phyloP scores from a whole-genome alignment of 1,284 basidiomycete genomes.

The Malassezia caprae region DNA sequence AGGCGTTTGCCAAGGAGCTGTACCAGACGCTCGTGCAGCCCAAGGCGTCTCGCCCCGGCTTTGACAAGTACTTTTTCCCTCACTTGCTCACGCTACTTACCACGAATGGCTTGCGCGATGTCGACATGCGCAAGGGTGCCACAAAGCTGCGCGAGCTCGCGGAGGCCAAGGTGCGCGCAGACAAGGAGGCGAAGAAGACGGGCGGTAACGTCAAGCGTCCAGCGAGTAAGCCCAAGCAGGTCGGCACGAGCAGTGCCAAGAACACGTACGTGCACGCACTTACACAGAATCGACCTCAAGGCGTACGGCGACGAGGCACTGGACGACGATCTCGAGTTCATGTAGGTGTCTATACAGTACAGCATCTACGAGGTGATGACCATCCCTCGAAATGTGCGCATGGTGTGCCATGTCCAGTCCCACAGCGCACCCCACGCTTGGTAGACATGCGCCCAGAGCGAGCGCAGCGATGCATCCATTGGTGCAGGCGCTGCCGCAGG shows the following conservation, averaged over 20 bases:
- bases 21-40: constrained; percentile 32
- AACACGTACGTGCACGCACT: constrained; percentile 23
- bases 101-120: constrained; percentile 29
- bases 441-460: not conserved
- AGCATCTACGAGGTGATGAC: constrained; percentile 5
- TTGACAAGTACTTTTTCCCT: constrained; percentile 42
- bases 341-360: constrained; percentile 24
- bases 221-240: constrained; percentile 31
- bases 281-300: constrained; percentile 28
- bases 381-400: constrained; percentile 4
- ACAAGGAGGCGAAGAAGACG: constrained; percentile 38
- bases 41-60: constrained; percentile 31
- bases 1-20: constrained; percentile 24
- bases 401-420: not conserved
- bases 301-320: constrained; percentile 45
- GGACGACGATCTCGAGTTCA: constrained; percentile 46
- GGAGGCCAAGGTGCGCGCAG: constrained; percentile 38
- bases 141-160: constrained; percentile 37
- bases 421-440: not conserved
- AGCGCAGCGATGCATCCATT: not conserved
- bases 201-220: constrained; percentile 21
- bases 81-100: constrained; percentile 23
- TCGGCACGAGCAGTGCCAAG: constrained; percentile 39
- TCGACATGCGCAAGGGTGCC: constrained; percentile 35
- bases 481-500: not conserved